Conservation (phyloP, 176 grass and related monocot genomes). For the Oryza longistaminata region DNA sequence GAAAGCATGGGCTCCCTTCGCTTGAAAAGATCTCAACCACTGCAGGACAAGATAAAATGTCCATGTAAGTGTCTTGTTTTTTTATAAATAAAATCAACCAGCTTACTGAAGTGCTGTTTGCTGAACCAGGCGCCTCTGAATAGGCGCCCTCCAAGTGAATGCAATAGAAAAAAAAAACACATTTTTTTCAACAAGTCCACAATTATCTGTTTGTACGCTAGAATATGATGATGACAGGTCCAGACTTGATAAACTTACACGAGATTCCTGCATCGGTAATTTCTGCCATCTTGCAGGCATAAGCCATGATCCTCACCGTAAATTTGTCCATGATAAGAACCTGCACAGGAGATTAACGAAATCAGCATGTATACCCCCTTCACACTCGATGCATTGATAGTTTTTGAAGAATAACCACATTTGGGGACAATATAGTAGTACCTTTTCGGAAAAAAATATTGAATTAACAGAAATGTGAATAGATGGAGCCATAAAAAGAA, state of each 20-base stretch:
- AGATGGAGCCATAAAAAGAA: background rate
- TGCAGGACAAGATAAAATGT: constrained; percentile 38
- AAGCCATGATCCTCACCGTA: constrained; percentile 86
- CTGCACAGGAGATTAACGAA: constrained; percentile 36
- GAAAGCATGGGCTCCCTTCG: constrained; percentile 91
- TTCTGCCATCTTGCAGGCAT: constrained; percentile 94
- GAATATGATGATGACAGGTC: constrained; percentile 2
- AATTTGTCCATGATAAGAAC: constrained; percentile 99
- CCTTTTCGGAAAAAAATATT: background rate
- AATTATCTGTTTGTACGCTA: background rate
- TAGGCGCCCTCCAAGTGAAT: background rate
- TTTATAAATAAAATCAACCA: constrained; percentile 8
- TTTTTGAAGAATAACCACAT: background rate
- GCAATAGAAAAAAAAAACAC: background rate
- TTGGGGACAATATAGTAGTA: background rate
- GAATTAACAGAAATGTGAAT: background rate
- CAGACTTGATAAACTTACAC: constrained; percentile 49
- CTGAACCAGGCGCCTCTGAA: background rate
- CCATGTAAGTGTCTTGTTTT: constrained; percentile 5
- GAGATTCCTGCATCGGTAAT: constrained; percentile 91
- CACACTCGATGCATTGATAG: background rate
- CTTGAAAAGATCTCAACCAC: constrained; percentile 97
- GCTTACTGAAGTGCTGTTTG: background rate
- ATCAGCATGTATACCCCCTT: background rate
- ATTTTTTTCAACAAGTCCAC: background rate